Conservation (phyloP, 495 filamentous ascomycete species). For the Haplographium delicatum region DNA sequence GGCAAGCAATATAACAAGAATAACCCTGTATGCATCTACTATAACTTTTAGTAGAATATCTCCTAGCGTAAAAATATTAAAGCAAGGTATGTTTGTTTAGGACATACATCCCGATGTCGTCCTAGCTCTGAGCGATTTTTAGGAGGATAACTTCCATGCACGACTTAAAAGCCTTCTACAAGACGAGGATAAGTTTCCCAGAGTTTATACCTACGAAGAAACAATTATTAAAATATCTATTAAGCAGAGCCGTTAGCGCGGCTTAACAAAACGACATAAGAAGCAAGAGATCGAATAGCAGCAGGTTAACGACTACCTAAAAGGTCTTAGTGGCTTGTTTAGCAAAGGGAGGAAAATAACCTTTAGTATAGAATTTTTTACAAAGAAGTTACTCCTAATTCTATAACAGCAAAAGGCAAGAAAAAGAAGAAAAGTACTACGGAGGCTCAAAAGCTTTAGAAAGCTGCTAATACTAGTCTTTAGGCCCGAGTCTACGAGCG, state of each 20-base stretch:
- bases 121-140: constrained; percentile 18
- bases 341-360: constrained; percentile 18
- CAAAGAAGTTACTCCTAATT: constrained; percentile 18
- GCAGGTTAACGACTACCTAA: constrained; percentile 13
- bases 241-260: constrained; percentile 9
- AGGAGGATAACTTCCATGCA: constrained; percentile 10
- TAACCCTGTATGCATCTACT: constrained; percentile 16
- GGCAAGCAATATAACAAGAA: constrained; percentile 21
- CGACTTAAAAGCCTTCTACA: constrained; percentile 14
- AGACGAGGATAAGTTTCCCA: constrained; percentile 15
- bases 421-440: constrained; percentile 18
- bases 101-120: constrained; percentile 18
- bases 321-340: constrained; percentile 22
- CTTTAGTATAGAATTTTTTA: constrained; percentile 22
- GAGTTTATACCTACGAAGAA: constrained; percentile 18
- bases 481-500: constrained; percentile 19
- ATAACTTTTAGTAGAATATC: constrained; percentile 20
- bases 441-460: constrained; percentile 22
- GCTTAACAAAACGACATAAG: constrained; percentile 16
- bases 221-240: constrained; percentile 16
- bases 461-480: constrained; percentile 17
- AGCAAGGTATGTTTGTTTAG: neutral
- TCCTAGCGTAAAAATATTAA: constrained; percentile 13
- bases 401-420: constrained; percentile 13
- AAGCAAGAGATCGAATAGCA: constrained; percentile 19